phyloP scores from a whole-genome alignment of 2,329 filamentous ascomycete species.

The Myriosclerotinia curreyana region DNA sequence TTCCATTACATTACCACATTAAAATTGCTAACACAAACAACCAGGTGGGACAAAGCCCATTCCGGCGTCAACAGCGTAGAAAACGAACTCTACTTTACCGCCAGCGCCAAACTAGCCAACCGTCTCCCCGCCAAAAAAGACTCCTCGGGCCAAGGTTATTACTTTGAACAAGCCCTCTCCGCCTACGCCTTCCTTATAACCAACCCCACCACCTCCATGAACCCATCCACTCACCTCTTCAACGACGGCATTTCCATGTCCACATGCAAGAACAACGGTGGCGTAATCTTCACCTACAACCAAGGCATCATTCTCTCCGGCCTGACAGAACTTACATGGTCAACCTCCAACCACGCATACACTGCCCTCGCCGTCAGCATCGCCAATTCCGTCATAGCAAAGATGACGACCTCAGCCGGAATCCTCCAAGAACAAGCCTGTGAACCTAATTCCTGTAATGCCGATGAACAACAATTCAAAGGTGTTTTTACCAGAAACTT shows the following conservation, averaged over 20 bases:
- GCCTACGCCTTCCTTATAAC: slow-evolving; percentile 51
- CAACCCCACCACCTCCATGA: slow-evolving; percentile 46
- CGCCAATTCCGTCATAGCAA: slow-evolving; percentile 51
- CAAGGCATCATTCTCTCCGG: slow-evolving; percentile 60
- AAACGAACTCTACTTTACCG: slow-evolving; percentile 55
- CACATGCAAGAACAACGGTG: slow-evolving; percentile 50
- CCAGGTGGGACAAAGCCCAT: slow-evolving; percentile 51
- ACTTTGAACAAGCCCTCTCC: slow-evolving; percentile 53
- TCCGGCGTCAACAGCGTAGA: slow-evolving; percentile 54
- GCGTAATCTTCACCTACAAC: slow-evolving; percentile 52
- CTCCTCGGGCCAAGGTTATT: slow-evolving; percentile 48
- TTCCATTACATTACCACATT: not conserved
- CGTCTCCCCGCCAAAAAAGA: slow-evolving; percentile 47
- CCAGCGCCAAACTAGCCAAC: slow-evolving; percentile 54
- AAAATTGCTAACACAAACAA: not conserved
- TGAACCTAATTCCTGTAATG: slow-evolving; percentile 46
- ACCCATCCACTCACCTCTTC: slow-evolving; percentile 48
- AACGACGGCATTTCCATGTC: slow-evolving; percentile 50
- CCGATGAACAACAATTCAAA: slow-evolving; percentile 65
- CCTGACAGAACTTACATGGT: slow-evolving; percentile 55
- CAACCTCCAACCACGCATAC: slow-evolving; percentile 43
- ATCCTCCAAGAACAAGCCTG: slow-evolving; percentile 52
- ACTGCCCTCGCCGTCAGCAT: slow-evolving; percentile 52
- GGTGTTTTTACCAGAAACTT: slow-evolving; percentile 67
- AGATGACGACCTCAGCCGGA: slow-evolving; percentile 45